Evolutionary conservation across 768 basidiomycete genomes (phyloP).

Genomic region (Coprinellus micaceus): DNA sequence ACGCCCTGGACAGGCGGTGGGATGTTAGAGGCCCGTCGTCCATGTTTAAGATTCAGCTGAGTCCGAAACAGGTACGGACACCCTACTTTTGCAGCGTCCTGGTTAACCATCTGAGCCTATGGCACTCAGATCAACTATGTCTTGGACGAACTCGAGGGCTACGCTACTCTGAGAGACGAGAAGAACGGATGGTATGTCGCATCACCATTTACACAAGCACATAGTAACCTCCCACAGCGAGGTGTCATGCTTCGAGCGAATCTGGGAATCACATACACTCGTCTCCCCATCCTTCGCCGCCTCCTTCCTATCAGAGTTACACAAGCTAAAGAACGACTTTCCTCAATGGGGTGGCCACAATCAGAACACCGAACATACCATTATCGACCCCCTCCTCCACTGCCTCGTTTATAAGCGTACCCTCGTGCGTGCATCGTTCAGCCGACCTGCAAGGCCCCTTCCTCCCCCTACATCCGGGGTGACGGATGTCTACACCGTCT

Average conservation of each 20-base stretch:
- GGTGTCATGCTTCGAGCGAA: conserved; percentile 54
- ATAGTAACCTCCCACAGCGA: conserved; percentile 30
- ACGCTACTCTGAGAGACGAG: conserved; percentile 38
- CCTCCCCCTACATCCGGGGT: conserved; percentile 21
- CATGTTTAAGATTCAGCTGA: conserved; percentile 29
- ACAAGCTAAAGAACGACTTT: conserved; percentile 15
- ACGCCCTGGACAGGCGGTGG: conserved; percentile 26
- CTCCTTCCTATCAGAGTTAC: conserved; percentile 14
- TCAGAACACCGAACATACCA: conserved; percentile 17
- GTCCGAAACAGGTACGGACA: conserved; percentile 35
- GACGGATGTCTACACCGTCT: conserved; percentile 38
- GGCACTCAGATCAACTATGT: conserved; percentile 40
- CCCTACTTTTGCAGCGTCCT: not conserved
- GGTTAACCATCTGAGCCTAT: not conserved
- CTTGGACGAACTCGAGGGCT: conserved; percentile 46
- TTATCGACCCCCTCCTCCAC: conserved; percentile 41
- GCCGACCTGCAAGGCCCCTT: conserved; percentile 21
- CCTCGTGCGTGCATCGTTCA: conserved; percentile 28
- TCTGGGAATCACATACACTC: conserved; percentile 42
- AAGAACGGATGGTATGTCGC: conserved; percentile 32
- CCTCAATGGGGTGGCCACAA: conserved; percentile 12
- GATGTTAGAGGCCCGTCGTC: conserved; percentile 34
- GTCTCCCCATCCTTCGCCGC: conserved; percentile 11
- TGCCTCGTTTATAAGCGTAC: conserved; percentile 40
- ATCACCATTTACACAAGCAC: not conserved